Conservation (phyloP, 257 asterid species). For the Craterostigma plantagineum region DNA sequence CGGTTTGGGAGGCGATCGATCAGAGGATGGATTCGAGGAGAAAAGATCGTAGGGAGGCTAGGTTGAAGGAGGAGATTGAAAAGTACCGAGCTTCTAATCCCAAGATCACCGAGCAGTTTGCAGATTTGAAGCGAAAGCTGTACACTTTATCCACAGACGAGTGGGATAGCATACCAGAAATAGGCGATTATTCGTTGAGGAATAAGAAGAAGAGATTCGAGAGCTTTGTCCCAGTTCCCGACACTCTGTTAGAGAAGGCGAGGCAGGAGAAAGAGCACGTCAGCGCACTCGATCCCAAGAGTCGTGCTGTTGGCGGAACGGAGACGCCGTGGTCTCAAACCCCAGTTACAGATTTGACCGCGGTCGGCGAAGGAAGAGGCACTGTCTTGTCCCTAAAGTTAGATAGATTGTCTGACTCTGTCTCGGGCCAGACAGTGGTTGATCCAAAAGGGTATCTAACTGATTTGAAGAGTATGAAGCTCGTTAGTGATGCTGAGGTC, state of each 20-base stretch:
- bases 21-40: slow-evolving; percentile 74
- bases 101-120: slow-evolving; percentile 76
- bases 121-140: slow-evolving; percentile 73
- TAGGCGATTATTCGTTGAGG: slow-evolving; percentile 62
- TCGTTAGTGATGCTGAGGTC: slow-evolving; percentile 83
- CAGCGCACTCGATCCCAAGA: slow-evolving; percentile 69
- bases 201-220: slow-evolving; percentile 81
- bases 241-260: slow-evolving; percentile 75
- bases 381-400: slow-evolving; percentile 71
- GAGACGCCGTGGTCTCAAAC: slow-evolving; percentile 81
- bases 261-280: slow-evolving; percentile 88
- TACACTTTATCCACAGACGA: slow-evolving; percentile 39
- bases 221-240: slow-evolving; percentile 80
- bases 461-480: slow-evolving; percentile 83
- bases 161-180: slow-evolving; percentile 85
- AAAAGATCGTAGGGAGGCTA: slow-evolving; percentile 85
- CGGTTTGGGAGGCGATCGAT: slow-evolving; percentile 69
- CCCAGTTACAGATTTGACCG: slow-evolving; percentile 82
- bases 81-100: slow-evolving; percentile 78
- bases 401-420: slow-evolving; percentile 75
- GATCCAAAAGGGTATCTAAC: slow-evolving; percentile 94
- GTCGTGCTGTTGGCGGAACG: slow-evolving; percentile 60
- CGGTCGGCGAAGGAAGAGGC: slow-evolving; percentile 93
- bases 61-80: slow-evolving; percentile 76
- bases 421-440: slow-evolving; percentile 71